Evolutionary conservation across 352 stramenopile species (phyloP).

Genomic region (Phytopythium boreale): DNA sequence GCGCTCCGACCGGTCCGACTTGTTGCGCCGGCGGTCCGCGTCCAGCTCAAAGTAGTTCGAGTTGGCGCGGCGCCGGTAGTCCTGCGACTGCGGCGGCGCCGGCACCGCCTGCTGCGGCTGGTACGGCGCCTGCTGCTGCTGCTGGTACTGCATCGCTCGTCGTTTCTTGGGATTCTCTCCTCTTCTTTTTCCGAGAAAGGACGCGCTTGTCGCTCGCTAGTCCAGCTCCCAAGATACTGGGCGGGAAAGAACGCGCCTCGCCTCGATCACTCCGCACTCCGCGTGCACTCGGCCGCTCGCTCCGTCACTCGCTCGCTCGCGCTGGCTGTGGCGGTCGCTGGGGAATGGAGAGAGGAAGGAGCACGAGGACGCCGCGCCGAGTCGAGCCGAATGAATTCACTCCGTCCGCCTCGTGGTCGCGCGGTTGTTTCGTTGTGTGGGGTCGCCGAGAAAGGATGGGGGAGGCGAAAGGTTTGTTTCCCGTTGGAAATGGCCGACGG

Average conservation of each 20-base stretch:
- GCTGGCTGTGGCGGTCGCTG: neutral
- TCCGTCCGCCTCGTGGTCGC: neutral
- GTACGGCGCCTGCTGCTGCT: neutral
- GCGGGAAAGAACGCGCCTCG: neutral
- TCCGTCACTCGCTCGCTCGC: neutral
- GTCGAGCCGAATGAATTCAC: neutral
- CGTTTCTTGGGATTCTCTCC: neutral
- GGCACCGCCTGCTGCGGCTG: neutral
- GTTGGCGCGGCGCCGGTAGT: slow-evolving; percentile 57
- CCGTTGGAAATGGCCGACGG: too few species aligned
- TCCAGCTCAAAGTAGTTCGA: slow-evolving; percentile 86
- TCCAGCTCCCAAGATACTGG: too few species aligned
- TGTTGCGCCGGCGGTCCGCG: slow-evolving; percentile 66
- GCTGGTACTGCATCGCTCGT: slow-evolving; percentile 4
- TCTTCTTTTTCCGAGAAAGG: neutral
- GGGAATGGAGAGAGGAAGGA: neutral
- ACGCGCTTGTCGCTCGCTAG: neutral
- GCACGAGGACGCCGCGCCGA: neutral
- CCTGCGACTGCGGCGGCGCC: slow-evolving; percentile 4
- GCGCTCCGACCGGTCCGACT: slow-evolving; percentile 61
- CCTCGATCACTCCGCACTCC: neutral
- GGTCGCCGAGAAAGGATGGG: neutral
- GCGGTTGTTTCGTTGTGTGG: slow-evolving; percentile 7
- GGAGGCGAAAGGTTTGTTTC: neutral
- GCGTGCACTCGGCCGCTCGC: neutral